Evolutionary conservation across 2,329 filamentous ascomycete species (phyloP), one percentile per base, ranked within the genome.

Genomic region (Aspergillus tubingensis): DNA sequence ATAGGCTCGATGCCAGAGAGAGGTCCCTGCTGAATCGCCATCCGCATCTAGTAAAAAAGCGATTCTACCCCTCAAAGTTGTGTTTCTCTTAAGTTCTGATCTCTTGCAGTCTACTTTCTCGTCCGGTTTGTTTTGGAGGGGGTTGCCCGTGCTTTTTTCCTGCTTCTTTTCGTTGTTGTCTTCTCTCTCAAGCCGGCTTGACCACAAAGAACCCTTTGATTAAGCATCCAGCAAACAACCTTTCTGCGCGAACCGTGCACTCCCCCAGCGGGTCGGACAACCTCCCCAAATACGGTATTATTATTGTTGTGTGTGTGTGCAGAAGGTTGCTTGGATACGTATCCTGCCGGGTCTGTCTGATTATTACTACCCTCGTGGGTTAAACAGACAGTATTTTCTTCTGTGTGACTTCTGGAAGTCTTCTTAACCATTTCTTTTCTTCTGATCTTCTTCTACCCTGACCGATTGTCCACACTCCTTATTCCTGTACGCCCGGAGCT

Each of bases 11-110:
- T 57, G 55, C 52, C 48, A 60, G 54, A 52, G 57, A 49, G 62
- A 60, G 55, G 59, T 61, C 57, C 49, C 52, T 58, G 59, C 54
- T 43, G 62, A 63, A 61, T 65, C 58, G 62, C 62, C 60, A 62
- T 65, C 54, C 58, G 55, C 57, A 59, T 65, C 57, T 63, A 58
- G 62, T 65, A 63, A 62, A 65, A 63, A 59, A 62, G 57, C 44
- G 54, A 32, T 48, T 54, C 47, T 48, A 25, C 36, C 51, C 39
- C 39, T 48, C 49, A 36, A 17, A 17, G 32, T 36, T 36, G 11
- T 36, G 13, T 11, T 36, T 15, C 23, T 5, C 41, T 38, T 19
- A 48, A 27, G 23, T 51, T 15, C 25, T 59, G 38, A 44, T 52
- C 52, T 27, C 8, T 32, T 54, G 19, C 19, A 36, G 17, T 50